These are phyloP conservation scores for Polyporus arcularius DNA, from an alignment of 768 basidiomycete genomes.

Conservation along the genomic window DNA sequence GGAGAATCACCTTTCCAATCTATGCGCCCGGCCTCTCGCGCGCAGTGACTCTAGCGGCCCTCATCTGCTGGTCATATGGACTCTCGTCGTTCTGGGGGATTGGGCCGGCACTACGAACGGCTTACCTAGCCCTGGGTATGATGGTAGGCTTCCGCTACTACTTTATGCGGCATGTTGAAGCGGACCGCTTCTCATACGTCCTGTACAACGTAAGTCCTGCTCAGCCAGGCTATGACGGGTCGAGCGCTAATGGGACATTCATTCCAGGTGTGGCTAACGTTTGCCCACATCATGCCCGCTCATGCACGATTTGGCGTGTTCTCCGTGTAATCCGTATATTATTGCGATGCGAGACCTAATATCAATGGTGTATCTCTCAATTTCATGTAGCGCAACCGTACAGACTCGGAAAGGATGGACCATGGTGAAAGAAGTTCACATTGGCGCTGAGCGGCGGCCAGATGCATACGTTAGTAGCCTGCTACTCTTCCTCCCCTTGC, in stretches of 20 bases:
- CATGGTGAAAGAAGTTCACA: too few relatives aligned
- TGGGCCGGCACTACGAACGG: neutral
- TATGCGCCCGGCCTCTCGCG: neutral
- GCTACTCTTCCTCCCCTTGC: too few relatives aligned
- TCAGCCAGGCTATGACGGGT: neutral
- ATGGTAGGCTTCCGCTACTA: neutral
- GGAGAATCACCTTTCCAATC: conserved; percentile 9
- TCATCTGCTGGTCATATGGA: conserved; percentile 4
- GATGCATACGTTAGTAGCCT: too few relatives aligned
- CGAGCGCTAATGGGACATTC: neutral
- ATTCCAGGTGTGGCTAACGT: conserved; percentile 1
- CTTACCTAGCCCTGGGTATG: neutral
- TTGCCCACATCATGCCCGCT: conserved; percentile 5
- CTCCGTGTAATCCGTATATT: too few relatives aligned
- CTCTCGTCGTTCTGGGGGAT: conserved; percentile 4
- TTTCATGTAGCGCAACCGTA: too few relatives aligned
- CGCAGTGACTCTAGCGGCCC: neutral
- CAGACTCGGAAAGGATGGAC: too few relatives aligned
- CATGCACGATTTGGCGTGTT: too few relatives aligned
- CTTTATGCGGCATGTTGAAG: neutral
- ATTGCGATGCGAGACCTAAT: too few relatives aligned
- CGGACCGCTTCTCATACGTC: conserved; percentile 3
- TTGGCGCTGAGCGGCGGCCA: too few relatives aligned
- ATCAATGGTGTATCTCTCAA: too few relatives aligned
- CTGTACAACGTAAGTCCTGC: conserved; percentile 9